Base-by-base conservation (phyloP, 805 yeast species). In the Yamadazyma nakazawae region DNA sequence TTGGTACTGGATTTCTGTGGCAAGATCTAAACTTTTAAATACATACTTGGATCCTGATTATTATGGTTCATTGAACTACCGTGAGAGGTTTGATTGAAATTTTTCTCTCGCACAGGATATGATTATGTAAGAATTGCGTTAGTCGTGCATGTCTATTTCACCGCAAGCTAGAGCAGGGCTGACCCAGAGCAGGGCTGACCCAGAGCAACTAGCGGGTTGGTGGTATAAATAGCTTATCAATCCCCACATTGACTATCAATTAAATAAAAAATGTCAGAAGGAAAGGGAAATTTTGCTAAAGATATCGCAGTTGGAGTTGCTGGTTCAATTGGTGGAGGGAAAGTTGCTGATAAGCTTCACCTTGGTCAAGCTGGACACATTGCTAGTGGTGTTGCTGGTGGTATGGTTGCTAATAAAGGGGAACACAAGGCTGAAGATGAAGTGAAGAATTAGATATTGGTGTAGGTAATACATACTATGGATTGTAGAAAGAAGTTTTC, bases 241-340 rank as follows among this genome's bases (percentile, higher is more conserved):
- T 17, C 31, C 14, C 31, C 14, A 14, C n/a, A n/a, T 12, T 10
- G 16, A 13, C 9, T 11, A 12, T 28, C 32, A 13, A 28, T 12
- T 28, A 3, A 28, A 39, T 9, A 16, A 25, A 42, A 37, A 19
- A 51, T 48, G 52, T 37, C 49, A 32, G 54, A 44, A 19, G 55
- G 37, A 41, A 49, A 49, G 46, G 39, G 40, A 41, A 51, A 62
- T 41, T 57, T 60, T 18, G 64, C 53, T 40, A 67, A 68, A 50
- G 57, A 64, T 54, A 66, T 68, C 43, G 70, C 64, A 6, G 68
- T 62, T 17, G 58, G 65, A 3, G 66, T 67, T 32, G 70, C 61
- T 4, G 73, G 73, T 4, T 65, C 70, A n/a, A n/a, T 68, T 16
- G 70, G 62, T 5, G 73, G 68, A n/a, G 64, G 62, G 54, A 65